phyloP scores from a whole-genome alignment of 371 early-diverging fungal genomes.

The Mucor velutinosus region DNA sequence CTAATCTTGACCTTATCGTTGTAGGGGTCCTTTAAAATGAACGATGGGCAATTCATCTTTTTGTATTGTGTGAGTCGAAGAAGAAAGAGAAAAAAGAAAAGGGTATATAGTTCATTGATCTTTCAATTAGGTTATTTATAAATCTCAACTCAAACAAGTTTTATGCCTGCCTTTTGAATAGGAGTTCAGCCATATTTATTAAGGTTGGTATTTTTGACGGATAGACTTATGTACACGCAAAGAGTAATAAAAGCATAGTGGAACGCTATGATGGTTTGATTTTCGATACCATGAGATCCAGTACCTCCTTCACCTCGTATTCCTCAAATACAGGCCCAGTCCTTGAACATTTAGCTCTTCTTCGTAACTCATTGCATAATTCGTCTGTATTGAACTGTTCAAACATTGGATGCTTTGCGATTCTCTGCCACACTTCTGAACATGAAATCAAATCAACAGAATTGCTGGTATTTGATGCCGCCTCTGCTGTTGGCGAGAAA shows the following conservation, averaged over 20 bases:
- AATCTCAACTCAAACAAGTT: neutral
- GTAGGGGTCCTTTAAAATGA: neutral
- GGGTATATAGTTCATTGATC: neutral
- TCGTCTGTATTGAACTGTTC: constrained; percentile 51
- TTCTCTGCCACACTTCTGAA: constrained; percentile 45
- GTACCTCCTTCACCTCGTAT: constrained; percentile 19
- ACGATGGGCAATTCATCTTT: neutral
- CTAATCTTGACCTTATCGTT: neutral
- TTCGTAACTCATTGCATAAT: constrained; percentile 47
- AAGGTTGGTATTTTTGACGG: neutral
- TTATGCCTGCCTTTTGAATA: neutral
- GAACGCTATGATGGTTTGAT: neutral
- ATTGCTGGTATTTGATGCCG: neutral
- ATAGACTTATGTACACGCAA: neutral
- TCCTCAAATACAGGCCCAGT: constrained; percentile 53
- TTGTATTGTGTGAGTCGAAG: neutral
- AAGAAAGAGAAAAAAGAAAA: neutral
- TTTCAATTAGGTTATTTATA: neutral
- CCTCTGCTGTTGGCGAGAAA: neutral
- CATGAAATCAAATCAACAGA: constrained; percentile 31
- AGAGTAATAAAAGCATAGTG: neutral
- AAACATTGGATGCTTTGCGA: constrained; percentile 55
- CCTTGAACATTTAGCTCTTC: constrained; percentile 56
- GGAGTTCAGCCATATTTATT: neutral
- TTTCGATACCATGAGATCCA: constrained; percentile 14